phyloP scores from a whole-genome alignment of 495 filamentous ascomycete genomes.

The Neurospora pannonica region DNA sequence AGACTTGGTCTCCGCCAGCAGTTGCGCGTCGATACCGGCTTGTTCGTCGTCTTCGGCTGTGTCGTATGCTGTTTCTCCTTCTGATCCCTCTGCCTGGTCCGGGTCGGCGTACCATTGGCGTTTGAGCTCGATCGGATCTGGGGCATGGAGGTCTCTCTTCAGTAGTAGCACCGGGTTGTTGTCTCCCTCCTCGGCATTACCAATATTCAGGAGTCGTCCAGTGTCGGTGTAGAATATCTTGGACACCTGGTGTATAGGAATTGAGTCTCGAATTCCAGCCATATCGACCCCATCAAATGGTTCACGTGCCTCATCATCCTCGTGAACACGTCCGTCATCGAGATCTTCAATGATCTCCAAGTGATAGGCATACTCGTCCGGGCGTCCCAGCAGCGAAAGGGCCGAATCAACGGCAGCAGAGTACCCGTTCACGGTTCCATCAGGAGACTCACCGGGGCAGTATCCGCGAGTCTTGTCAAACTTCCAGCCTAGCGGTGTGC shows the following conservation, averaged over 20 bases:
- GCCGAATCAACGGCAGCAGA: not conserved
- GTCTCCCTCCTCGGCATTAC: conserved; percentile 58
- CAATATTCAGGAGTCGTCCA: conserved; percentile 87
- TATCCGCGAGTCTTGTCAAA: conserved; percentile 20
- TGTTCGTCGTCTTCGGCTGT: conserved; percentile 33
- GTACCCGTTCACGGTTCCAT: not conserved
- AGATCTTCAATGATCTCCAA: conserved; percentile 85
- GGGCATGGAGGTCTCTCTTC: conserved; percentile 71
- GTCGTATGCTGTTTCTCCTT: not conserved
- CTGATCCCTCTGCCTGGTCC: not conserved
- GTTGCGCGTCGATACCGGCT: conserved; percentile 58
- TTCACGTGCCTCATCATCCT: conserved; percentile 55
- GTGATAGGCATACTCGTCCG: conserved; percentile 78
- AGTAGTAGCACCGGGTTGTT: conserved; percentile 82
- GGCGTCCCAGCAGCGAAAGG: not conserved
- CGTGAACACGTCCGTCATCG: conserved; percentile 83
- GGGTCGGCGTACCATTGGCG: conserved; percentile 15
- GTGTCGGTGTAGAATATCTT: conserved; percentile 98
- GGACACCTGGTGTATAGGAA: conserved; percentile 85
- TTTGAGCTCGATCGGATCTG: conserved; percentile 46
- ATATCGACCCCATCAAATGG: conserved; percentile 63
- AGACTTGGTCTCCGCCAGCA: conserved; percentile 40
- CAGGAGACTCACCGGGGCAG: conserved; percentile 1
- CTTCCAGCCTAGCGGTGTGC: conserved; percentile 30
- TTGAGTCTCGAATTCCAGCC: conserved; percentile 73